A percentile compares a stretch with the other conserved stretches of the same genome.
Conservation (phyloP, 257 asterid genomes). For the Solanum ahanhuiri region DNA sequence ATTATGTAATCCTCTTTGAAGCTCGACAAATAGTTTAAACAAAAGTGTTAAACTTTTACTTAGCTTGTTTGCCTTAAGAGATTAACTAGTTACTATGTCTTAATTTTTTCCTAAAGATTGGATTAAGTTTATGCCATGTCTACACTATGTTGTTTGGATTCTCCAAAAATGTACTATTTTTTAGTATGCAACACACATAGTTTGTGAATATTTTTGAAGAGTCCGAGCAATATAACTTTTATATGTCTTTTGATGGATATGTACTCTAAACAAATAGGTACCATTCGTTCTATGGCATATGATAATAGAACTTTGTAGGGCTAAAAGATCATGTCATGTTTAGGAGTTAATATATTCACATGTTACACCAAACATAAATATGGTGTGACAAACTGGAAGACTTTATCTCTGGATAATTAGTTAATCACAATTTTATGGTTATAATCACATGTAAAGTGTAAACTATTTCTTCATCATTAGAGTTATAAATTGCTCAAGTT, state of each 20-base stretch:
- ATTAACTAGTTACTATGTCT: neutral
- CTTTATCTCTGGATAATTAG: too few species aligned
- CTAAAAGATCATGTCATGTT: neutral
- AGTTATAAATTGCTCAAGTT: neutral
- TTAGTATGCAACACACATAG: too few species aligned
- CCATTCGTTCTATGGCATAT: neutral
- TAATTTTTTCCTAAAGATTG: neutral
- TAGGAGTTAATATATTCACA: neutral
- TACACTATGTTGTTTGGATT: neutral
- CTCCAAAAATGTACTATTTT: too few species aligned
- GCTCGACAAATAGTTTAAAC: neutral
- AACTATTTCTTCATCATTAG: neutral
- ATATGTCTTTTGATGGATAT: neutral
- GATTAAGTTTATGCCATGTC: neutral
- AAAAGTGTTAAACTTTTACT: neutral
- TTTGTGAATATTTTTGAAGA: too few species aligned
- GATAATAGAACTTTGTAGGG: neutral
- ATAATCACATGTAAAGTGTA: neutral
- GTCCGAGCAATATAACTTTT: neutral
- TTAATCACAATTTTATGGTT: neutral
- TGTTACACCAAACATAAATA: neutral
- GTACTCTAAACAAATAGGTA: neutral
- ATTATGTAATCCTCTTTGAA: too few species aligned
- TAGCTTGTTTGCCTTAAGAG: neutral
- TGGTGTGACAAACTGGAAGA: neutral